Evolutionary conservation across 441 rosid species (phyloP).

Genomic region (Omphalea diandra): DNA sequence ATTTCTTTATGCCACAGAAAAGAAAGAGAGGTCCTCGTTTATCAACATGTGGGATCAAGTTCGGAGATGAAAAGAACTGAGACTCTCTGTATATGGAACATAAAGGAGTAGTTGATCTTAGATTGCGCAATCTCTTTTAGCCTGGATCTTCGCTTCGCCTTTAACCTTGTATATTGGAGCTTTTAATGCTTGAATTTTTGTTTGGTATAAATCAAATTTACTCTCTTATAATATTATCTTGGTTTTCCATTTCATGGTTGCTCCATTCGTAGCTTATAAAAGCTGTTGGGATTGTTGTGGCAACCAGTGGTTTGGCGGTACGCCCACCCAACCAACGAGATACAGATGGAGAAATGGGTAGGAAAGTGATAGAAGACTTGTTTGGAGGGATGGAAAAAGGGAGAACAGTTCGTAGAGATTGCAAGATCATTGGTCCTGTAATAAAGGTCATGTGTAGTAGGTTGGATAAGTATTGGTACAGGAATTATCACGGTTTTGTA

Average conservation of each 20-base stretch:
- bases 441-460: too few relatives aligned
- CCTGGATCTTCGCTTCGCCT: background rate
- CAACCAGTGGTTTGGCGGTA: background rate
- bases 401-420: too few relatives aligned
- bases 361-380: background rate
- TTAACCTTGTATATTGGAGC: background rate
- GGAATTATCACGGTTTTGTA: too few relatives aligned
- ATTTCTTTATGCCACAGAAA: slow-evolving; percentile 13
- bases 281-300: too few relatives aligned
- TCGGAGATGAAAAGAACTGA: slow-evolving; percentile 3
- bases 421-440: too few relatives aligned
- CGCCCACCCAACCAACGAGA: background rate
- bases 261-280: too few relatives aligned
- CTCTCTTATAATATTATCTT: background rate
- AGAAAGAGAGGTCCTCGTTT: background rate
- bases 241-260: background rate
- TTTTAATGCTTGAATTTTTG: slow-evolving; percentile 2
- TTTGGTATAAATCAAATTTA: background rate
- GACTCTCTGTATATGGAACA: background rate
- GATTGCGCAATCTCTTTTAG: background rate
- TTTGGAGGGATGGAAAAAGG: too few relatives aligned
- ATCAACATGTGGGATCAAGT: slow-evolving; percentile 8
- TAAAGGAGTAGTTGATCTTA: slow-evolving; percentile 8
- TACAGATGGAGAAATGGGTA: background rate
- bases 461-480: too few relatives aligned